These are phyloP conservation scores for Pilasporangium apinafurcum DNA, from an alignment of 352 stramenopile genomes.

Conservation along the genomic window DNA sequence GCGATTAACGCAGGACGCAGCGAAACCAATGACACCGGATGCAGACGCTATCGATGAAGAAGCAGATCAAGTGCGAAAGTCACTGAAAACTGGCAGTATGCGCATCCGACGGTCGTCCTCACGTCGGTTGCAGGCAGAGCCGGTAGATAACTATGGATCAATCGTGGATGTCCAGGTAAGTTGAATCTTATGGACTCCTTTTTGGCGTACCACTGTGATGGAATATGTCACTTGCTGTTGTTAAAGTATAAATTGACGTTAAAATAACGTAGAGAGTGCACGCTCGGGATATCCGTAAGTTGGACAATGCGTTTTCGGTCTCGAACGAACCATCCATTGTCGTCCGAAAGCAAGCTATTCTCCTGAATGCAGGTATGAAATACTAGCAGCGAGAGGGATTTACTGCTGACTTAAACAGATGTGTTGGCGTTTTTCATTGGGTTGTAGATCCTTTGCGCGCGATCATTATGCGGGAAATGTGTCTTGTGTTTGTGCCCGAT, in stretches of 20 bases:
- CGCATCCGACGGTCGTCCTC: too few relatives aligned
- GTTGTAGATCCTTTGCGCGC: slow-evolving; percentile 41
- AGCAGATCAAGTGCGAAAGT: slow-evolving; percentile 1
- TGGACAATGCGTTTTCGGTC: slow-evolving; percentile 59
- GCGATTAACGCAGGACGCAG: slow-evolving; percentile 10
- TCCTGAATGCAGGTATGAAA: slow-evolving; percentile 46
- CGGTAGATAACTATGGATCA: too few relatives aligned
- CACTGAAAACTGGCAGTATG: too few relatives aligned
- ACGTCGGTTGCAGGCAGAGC: too few relatives aligned
- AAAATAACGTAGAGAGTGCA: slow-evolving; percentile 56
- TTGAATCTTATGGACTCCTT: too few relatives aligned
- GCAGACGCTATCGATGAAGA: not conserved
- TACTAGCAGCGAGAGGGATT: not conserved
- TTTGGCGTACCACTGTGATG: too few relatives aligned
- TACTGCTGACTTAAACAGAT: not conserved
- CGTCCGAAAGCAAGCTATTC: slow-evolving; percentile 57
- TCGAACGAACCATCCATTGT: slow-evolving; percentile 56
- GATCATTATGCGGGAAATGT: slow-evolving; percentile 44
- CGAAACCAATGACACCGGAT: not conserved
- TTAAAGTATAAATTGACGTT: too few relatives aligned
- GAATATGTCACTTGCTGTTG: too few relatives aligned
- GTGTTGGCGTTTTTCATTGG: not conserved
- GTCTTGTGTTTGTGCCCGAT: slow-evolving; percentile 41
- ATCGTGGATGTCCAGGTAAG: too few relatives aligned
- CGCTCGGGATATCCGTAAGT: slow-evolving; percentile 55